Conservation (phyloP, 2,329 filamentous ascomycete genomes). For the Aspergillus ochraceoroseus region DNA sequence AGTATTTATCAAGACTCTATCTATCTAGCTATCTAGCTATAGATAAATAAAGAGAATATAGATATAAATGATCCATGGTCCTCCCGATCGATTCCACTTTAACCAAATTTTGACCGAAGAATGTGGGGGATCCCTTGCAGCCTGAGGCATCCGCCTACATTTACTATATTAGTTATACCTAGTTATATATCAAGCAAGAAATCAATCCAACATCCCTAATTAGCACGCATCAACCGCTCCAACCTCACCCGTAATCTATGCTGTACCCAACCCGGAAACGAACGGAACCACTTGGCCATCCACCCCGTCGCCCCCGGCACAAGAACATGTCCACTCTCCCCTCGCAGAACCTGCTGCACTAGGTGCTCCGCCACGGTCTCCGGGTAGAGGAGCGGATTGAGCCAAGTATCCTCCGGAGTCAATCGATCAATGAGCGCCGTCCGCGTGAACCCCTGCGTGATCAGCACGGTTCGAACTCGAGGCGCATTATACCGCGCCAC, state of each 20-base stretch:
- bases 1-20: neutral
- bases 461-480: slow-evolving; percentile 58
- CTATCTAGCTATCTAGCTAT: too few species aligned
- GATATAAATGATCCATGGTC: slow-evolving; percentile 5
- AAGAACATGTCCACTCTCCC: slow-evolving; percentile 54
- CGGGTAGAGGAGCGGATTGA: slow-evolving; percentile 53
- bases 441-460: slow-evolving; percentile 60
- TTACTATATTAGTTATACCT: neutral
- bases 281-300: slow-evolving; percentile 41
- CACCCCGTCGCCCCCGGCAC: slow-evolving; percentile 50
- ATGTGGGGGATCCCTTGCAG: too few species aligned
- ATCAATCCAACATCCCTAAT: slow-evolving; percentile 3
- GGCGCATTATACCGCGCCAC: slow-evolving; percentile 57
- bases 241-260: slow-evolving; percentile 45
- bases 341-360: slow-evolving; percentile 56
- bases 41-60: too few species aligned
- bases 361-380: slow-evolving; percentile 62
- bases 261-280: slow-evolving; percentile 61
- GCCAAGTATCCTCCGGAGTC: slow-evolving; percentile 47
- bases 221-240: slow-evolving; percentile 28
- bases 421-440: slow-evolving; percentile 59
- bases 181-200: too few species aligned
- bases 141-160: too few species aligned
- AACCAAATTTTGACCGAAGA: slow-evolving; percentile 2
- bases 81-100: neutral